phyloP scores from a whole-genome alignment of 345 rosid species.

The Linum trigynum region DNA sequence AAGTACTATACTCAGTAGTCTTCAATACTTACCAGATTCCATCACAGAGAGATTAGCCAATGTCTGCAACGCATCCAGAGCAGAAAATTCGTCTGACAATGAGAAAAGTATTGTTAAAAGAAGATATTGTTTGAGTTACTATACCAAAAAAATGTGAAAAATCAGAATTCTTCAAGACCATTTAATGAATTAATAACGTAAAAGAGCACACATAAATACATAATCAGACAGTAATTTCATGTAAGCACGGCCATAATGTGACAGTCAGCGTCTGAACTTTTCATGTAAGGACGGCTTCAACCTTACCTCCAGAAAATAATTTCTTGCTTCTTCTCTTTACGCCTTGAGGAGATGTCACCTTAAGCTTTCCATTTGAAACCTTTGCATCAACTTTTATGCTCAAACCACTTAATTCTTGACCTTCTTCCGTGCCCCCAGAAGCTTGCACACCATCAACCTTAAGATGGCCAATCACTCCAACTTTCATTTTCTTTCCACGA shows the following conservation, averaged over 20 bases:
- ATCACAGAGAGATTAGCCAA: constrained; percentile 20
- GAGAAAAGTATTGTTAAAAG: neutral
- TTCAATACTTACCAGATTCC: constrained; percentile 20
- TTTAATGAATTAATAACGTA: neutral
- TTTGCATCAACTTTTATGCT: constrained; percentile 34
- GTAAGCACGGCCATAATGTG: no score
- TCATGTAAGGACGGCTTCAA: neutral
- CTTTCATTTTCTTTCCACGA: constrained; percentile 44
- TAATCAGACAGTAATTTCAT: neutral
- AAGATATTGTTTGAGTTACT: neutral
- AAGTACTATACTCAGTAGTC: neutral
- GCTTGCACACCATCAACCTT: constrained; percentile 19
- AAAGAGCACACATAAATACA: neutral
- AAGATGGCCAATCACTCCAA: neutral
- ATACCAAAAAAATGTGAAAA: neutral
- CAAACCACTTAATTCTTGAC: constrained; percentile 15
- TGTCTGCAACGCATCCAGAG: constrained; percentile 19
- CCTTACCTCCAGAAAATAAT: constrained; percentile 17
- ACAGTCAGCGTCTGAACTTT: no score
- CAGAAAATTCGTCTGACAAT: constrained; percentile 22
- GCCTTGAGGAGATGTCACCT: constrained; percentile 27
- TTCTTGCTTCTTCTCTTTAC: constrained; percentile 25
- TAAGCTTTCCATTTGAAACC: constrained; percentile 33
- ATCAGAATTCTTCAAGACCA: neutral
- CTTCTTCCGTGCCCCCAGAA: constrained; percentile 18